A percentile compares a stretch with the other conserved stretches of the same genome.
These are phyloP conservation scores for Macrotyloma uniflorum DNA, from an alignment of 306 rosid species.

Conservation along the genomic window DNA sequence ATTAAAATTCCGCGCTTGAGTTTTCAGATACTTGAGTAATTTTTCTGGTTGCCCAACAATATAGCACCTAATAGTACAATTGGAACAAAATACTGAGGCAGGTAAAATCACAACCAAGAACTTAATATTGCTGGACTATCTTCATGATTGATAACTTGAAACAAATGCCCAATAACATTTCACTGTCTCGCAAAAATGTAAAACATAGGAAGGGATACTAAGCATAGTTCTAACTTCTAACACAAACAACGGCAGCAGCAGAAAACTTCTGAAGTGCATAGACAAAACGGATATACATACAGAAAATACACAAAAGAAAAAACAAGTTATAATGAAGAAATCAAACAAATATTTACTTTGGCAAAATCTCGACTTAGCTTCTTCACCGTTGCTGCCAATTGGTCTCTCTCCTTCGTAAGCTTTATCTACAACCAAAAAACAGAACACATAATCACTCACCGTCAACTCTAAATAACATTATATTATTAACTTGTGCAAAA, in stretches of 20 bases:
- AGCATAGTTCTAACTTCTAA: neutral
- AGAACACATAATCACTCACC: constrained; percentile 24
- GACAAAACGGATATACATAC: neutral
- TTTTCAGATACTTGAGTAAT: too few species aligned
- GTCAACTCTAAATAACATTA: constrained; percentile 2
- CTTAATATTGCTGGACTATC: neutral
- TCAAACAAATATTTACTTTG: constrained; percentile 53
- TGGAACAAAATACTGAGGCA: constrained; percentile 9
- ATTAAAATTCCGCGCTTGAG: too few species aligned
- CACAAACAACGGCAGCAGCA: neutral
- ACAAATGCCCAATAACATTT: neutral
- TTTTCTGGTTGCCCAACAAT: too few species aligned
- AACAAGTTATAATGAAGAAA: constrained; percentile 6
- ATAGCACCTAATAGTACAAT: neutral
- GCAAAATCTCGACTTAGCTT: constrained; percentile 85
- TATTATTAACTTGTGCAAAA: neutral
- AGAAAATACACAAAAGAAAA: constrained; percentile 18
- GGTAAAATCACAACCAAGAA: neutral
- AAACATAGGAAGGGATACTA: neutral
- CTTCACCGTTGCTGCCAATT: constrained; percentile 66
- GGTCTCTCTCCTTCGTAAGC: constrained; percentile 77
- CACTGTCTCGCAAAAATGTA: neutral
- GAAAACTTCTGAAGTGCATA: neutral
- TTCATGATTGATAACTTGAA: neutral
- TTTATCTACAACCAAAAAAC: constrained; percentile 50